Evolutionary conservation across 2,329 filamentous ascomycete species (phyloP), one percentile per base, ranked within the genome.

Genomic region (Fusarium luffae): DNA sequence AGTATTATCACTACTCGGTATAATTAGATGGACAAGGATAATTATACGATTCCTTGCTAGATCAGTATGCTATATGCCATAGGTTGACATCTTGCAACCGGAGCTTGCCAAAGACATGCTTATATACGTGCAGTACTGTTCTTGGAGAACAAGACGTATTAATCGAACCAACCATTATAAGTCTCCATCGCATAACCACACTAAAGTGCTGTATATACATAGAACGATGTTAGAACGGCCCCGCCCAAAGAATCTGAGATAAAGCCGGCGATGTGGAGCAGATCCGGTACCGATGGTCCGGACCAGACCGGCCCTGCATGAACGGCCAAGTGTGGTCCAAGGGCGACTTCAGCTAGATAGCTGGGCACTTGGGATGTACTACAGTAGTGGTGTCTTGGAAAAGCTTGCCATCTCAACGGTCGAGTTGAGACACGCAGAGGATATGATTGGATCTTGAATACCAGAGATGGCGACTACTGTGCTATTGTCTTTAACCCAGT

Each of bases 241-340:
- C 59, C 48, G 41, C 63, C 59, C 43, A 34, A 32, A 16, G n/a
- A 23, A 57, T 46, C 25, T 40, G 23, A 43, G 23, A 54, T 48
- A 23, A 32, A 41, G 19, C 34, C 65, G 66, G 67, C 23, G 18
- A 48, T 61, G 63, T 66, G 61, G 61, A 59, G 57, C 27, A 41
- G 32, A 19, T 16, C 54, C 57, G 52, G 67, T 58, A 59, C 67
- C 63, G 54, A 68, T 57, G 47, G 43, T 30, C 54, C 54, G 63
- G 63, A n/a, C 47, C 57, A 50, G 63, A 30, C 44, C 54, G 63
- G 57, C 21, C 44, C 37, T 52, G 21, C 49, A 37, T 48, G 25
- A 56, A 51, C 47, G 40, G 49, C 13, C 23, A 52, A 52, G n/a
- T 21, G 19, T 28, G 10, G 23, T 28, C 23, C 37, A 19, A 43